Evolutionary conservation across 805 yeast species (phyloP).

Genomic region (Candida nemodendra): DNA sequence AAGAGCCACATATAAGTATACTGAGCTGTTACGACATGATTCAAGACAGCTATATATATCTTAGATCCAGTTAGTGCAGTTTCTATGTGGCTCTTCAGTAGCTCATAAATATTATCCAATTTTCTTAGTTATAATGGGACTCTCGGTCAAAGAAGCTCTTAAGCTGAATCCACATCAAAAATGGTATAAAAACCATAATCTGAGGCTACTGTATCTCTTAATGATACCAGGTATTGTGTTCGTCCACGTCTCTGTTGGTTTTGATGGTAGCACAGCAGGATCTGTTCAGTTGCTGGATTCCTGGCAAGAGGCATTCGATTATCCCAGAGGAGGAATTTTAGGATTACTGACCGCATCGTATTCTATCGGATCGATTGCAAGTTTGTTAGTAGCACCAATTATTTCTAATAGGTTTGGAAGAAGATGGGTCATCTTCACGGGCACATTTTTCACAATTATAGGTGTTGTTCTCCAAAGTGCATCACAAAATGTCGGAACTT

Average conservation of each 20-base stretch:
- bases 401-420: constrained; percentile 43
- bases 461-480: constrained; percentile 53
- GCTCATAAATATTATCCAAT: too few species aligned
- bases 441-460: constrained; percentile 48
- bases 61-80: too few species aligned
- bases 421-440: constrained; percentile 50
- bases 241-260: constrained; percentile 2
- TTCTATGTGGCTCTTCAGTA: too few species aligned
- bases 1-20: too few species aligned
- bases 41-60: too few species aligned
- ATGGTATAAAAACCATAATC: background rate
- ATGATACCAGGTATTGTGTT: constrained; percentile 2
- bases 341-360: constrained; percentile 1
- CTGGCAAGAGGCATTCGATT: background rate
- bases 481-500: constrained; percentile 22
- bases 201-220: background rate
- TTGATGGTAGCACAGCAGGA: constrained; percentile 1
- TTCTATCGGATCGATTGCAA: constrained; percentile 1
- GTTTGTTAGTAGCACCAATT: background rate
- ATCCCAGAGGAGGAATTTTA: background rate
- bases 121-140: too few species aligned
- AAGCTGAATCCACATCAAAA: background rate
- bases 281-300: constrained; percentile 2
- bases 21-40: too few species aligned
- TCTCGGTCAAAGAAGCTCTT: background rate